phyloP scores from a whole-genome alignment of 2,329 filamentous ascomycete genomes.

The Biscogniauxia marginata region DNA sequence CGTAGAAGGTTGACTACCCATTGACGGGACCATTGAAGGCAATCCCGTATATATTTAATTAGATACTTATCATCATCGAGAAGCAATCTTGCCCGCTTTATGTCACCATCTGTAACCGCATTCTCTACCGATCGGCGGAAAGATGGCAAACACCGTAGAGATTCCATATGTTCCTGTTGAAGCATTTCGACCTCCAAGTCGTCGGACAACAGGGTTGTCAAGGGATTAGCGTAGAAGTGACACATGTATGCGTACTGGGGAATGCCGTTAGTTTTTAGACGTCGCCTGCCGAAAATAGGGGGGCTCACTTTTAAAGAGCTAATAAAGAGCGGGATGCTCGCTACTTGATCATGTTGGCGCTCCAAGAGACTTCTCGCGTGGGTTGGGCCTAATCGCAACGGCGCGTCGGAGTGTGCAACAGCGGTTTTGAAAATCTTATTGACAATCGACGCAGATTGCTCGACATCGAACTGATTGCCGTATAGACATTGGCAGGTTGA shows the following conservation, averaged over 20 bases:
- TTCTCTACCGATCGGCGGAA: constrained; percentile 58
- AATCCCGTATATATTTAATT: constrained; percentile 37
- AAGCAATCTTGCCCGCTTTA: constrained; percentile 47
- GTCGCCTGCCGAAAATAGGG: neutral
- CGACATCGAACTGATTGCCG: constrained; percentile 74
- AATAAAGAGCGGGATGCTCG: constrained; percentile 71
- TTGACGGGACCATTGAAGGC: constrained; percentile 33
- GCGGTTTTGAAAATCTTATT: constrained; percentile 69
- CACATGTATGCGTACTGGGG: constrained; percentile 79
- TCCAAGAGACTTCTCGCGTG: constrained; percentile 65
- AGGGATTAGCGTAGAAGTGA: constrained; percentile 76
- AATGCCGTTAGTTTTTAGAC: constrained; percentile 21
- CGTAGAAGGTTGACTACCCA: constrained; percentile 46
- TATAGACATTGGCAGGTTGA: constrained; percentile 65
- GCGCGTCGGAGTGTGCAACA: constrained; percentile 55
- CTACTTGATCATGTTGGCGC: constrained; percentile 73
- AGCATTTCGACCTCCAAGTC: constrained; percentile 38
- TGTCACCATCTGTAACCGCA: constrained; percentile 42
- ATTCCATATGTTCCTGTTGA: constrained; percentile 62
- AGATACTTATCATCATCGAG: constrained; percentile 62
- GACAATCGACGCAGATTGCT: constrained; percentile 68
- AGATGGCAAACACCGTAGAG: constrained; percentile 66
- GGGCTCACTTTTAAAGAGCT: constrained; percentile 63
- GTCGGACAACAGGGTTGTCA: constrained; percentile 60
- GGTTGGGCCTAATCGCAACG: constrained; percentile 61